Evolutionary conservation across 805 yeast species (phyloP).

Genomic region (Kodamaea sagamina): DNA sequence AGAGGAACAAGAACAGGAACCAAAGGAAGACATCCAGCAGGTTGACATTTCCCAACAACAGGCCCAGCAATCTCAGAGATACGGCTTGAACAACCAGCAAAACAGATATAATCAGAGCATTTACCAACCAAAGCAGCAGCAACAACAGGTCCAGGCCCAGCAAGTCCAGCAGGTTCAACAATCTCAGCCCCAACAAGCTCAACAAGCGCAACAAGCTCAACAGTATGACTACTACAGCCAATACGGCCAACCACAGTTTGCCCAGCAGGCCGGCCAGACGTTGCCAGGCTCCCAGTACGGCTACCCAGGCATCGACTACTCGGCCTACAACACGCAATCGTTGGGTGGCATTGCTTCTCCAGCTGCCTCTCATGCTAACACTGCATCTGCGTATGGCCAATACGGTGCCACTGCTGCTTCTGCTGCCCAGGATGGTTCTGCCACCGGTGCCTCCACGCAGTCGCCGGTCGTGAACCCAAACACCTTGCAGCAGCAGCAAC

Average conservation of each 20-base stretch:
- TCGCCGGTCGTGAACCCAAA: conserved; percentile 28
- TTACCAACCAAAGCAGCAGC: conserved; percentile 21
- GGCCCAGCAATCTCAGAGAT: conserved; percentile 12
- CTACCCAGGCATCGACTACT: conserved; percentile 47
- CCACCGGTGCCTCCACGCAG: conserved; percentile 17
- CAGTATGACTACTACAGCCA: conserved; percentile 35
- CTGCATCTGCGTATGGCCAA: conserved; percentile 25
- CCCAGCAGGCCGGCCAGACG: conserved; percentile 42
- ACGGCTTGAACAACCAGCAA: conserved; percentile 20
- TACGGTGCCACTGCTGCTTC: conserved; percentile 22
- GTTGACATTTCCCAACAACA: conserved; percentile 14
- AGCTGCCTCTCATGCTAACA: conserved; percentile 31
- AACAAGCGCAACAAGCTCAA: conserved; percentile 12
- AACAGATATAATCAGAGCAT: conserved; percentile 8
- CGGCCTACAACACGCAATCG: conserved; percentile 39
- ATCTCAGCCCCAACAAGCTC: conserved; percentile 15
- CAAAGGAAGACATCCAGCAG: conserved; percentile 17
- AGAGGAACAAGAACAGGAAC: conserved; percentile 34
- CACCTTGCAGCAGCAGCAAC: conserved; percentile 33
- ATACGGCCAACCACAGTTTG: conserved; percentile 43
- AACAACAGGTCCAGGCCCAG: conserved; percentile 23
- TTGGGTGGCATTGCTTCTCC: conserved; percentile 30
- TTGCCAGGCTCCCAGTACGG: conserved; percentile 44
- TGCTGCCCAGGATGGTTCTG: conserved; percentile 18
- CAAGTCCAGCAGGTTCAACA: conserved; percentile 15